Conservation (phyloP, 148 eudicot species). For the Diospyros lotus region DNA sequence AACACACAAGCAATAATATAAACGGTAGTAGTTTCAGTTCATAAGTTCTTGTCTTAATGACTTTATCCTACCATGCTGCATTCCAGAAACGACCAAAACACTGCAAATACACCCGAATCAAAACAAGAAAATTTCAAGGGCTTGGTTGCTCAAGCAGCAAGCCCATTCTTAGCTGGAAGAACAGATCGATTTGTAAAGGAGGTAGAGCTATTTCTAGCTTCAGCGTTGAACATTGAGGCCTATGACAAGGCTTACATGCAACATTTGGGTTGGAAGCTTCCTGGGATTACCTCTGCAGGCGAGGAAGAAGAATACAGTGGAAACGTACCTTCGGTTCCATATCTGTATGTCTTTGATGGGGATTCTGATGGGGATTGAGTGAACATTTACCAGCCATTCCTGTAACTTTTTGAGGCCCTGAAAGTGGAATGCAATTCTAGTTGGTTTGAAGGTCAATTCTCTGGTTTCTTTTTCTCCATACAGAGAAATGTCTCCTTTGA, state of each 20-base stretch:
- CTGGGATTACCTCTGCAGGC: slow-evolving; percentile 28
- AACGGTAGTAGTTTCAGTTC: too few relatives aligned
- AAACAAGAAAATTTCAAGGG: slow-evolving; percentile 51
- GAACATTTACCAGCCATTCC: neutral
- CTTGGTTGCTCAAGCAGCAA: slow-evolving; percentile 52
- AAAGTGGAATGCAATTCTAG: too few relatives aligned
- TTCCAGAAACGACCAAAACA: slow-evolving; percentile 43
- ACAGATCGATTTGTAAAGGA: slow-evolving; percentile 63
- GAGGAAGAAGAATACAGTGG: slow-evolving; percentile 26
- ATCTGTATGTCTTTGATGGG: slow-evolving; percentile 48
- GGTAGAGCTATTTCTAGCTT: slow-evolving; percentile 68
- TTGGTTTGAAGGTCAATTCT: too few relatives aligned
- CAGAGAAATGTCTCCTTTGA: too few relatives aligned
- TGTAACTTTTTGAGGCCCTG: too few relatives aligned
- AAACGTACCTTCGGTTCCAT: slow-evolving; percentile 26
- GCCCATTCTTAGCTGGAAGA: slow-evolving; percentile 67
- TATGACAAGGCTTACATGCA: slow-evolving; percentile 60
- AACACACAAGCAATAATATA: neutral
- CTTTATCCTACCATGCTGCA: neutral
- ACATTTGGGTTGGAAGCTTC: slow-evolving; percentile 54
- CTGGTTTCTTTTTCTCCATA: too few relatives aligned
- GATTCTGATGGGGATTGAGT: slow-evolving; percentile 44
- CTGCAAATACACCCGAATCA: slow-evolving; percentile 25
- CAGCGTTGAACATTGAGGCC: slow-evolving; percentile 67
- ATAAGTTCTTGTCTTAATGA: too few relatives aligned